These are phyloP conservation scores for Cladosporium sphaerospermum DNA, from an alignment of 2,329 filamentous ascomycete genomes.

Conservation along the genomic window DNA sequence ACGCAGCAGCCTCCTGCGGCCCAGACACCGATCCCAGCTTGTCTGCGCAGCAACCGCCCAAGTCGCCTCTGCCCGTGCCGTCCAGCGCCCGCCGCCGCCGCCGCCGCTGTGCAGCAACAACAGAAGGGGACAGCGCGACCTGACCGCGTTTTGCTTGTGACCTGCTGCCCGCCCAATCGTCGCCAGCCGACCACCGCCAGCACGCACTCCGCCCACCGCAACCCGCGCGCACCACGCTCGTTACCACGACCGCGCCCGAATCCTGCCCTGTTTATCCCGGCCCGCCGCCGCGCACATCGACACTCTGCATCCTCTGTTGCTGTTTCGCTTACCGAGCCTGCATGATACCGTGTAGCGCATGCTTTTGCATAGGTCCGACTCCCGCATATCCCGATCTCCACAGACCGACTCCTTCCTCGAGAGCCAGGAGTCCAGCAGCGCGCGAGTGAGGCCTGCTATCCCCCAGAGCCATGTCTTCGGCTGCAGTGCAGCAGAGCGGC, in stretches of 20 bases:
- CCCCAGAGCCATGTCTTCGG: constrained; percentile 25
- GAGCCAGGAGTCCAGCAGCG: background rate
- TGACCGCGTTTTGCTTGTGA: background rate
- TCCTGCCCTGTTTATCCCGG: constrained; percentile 4
- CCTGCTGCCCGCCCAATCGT: background rate
- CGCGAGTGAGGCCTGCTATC: background rate
- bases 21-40: too few species aligned
- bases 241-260: background rate
- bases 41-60: too few species aligned
- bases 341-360: constrained; percentile 10
- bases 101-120: too few species aligned
- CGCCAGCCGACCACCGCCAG: background rate
- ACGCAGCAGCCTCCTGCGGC: too few species aligned
- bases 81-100: too few species aligned
- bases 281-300: constrained; percentile 5
- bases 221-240: background rate
- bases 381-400: background rate
- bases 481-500: constrained; percentile 26
- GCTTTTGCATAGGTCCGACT: background rate
- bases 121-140: too few species aligned
- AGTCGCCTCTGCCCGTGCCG: too few species aligned
- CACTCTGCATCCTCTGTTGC: constrained; percentile 7
- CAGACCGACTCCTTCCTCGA: background rate
- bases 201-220: too few species aligned
- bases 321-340: constrained; percentile 1